A percentile compares a stretch with the other conserved stretches of the same genome.
Evolutionary conservation across 1,284 basidiomycete species (phyloP).

Genomic region (Athelia sp.): DNA sequence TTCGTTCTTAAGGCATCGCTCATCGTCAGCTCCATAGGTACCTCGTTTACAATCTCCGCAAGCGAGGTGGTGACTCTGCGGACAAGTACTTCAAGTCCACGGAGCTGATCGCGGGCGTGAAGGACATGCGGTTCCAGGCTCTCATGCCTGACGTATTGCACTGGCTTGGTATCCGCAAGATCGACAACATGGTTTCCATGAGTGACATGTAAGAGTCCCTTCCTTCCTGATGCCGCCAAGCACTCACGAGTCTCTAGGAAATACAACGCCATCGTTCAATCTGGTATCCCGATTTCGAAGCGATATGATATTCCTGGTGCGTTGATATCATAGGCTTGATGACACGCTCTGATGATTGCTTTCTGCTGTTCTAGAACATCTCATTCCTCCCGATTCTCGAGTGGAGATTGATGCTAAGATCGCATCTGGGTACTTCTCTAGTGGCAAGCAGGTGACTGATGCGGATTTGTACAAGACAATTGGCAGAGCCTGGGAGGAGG

Average conservation of each 20-base stretch:
- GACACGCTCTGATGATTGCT: not conserved
- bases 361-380: constrained; percentile 43
- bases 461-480: constrained; percentile 82
- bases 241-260: constrained; percentile 53
- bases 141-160: constrained; percentile 96
- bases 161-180: constrained; percentile 89
- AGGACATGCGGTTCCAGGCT: constrained; percentile 94
- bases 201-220: constrained; percentile 67
- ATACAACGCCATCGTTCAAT: constrained; percentile 88
- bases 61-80: constrained; percentile 89
- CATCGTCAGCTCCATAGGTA: constrained; percentile 42
- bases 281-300: constrained; percentile 79
- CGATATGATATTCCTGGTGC: constrained; percentile 82
- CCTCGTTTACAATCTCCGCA: constrained; percentile 92
- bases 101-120: constrained; percentile 90
- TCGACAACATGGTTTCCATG: constrained; percentile 91
- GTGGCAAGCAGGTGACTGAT: constrained; percentile 70
- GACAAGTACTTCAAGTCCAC: constrained; percentile 94
- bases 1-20: constrained; percentile 1
- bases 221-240: not conserved
- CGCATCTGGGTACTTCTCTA: constrained; percentile 87
- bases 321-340: constrained; percentile 10
- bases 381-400: constrained; percentile 87
- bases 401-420: constrained; percentile 97
- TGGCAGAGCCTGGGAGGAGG: constrained; percentile 86